A percentile compares a stretch with the other conserved stretches of the same genome.
Evolutionary conservation across 2,329 filamentous ascomycete genomes (phyloP).

Genomic region (Xylariaceae sp.): DNA sequence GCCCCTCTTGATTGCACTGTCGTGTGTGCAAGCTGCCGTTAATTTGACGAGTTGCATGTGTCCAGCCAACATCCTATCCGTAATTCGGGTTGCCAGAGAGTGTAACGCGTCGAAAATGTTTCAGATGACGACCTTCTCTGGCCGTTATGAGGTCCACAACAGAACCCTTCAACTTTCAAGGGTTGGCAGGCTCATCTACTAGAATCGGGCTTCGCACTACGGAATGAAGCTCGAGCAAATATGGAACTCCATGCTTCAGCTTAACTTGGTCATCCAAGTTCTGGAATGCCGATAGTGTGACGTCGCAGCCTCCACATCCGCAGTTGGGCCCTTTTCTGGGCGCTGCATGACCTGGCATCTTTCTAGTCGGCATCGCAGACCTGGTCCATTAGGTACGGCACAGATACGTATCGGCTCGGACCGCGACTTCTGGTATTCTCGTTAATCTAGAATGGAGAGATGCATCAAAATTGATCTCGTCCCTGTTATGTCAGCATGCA

Average conservation of each 20-base stretch:
- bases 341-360: slow-evolving; percentile 4
- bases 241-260: too few species aligned
- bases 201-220: neutral
- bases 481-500: slow-evolving; percentile 29
- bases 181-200: neutral
- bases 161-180: neutral
- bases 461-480: slow-evolving; percentile 18
- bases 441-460: slow-evolving; percentile 23
- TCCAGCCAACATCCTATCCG: slow-evolving; percentile 37
- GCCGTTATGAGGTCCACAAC: slow-evolving; percentile 25
- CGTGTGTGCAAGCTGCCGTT: slow-evolving; percentile 46
- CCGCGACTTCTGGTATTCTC: slow-evolving; percentile 29
- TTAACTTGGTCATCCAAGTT: neutral
- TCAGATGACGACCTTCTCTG: slow-evolving; percentile 26
- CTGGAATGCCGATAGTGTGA: neutral
- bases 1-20: slow-evolving; percentile 33
- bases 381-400: neutral
- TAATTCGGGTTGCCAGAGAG: slow-evolving; percentile 27
- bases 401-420: slow-evolving; percentile 32
- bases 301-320: neutral
- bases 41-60: slow-evolving; percentile 36
- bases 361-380: slow-evolving; percentile 5
- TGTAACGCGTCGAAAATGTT: slow-evolving; percentile 30
- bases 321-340: neutral
- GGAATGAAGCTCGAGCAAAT: too few species aligned